phyloP scores from a whole-genome alignment of 139 green algal species.

The Marvania coccoides region DNA sequence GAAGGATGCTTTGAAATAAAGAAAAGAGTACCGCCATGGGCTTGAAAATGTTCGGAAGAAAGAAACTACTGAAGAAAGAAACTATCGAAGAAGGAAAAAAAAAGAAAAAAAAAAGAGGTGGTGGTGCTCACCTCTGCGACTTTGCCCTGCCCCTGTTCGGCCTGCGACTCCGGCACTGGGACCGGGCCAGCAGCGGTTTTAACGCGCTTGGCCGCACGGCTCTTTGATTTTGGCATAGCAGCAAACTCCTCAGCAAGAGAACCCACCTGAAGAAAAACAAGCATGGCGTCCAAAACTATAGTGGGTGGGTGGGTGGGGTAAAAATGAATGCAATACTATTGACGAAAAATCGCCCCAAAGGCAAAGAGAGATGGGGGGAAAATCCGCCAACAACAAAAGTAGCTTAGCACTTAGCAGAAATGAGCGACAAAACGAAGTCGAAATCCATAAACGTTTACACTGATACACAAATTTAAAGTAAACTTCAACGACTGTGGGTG shows the following conservation, averaged over 20 bases:
- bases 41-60: too few relatives aligned
- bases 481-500: too few relatives aligned
- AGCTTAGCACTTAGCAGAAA: too few relatives aligned
- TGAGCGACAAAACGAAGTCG: too few relatives aligned
- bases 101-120: neutral
- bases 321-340: neutral
- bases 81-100: neutral
- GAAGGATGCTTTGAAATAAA: too few relatives aligned
- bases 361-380: too few relatives aligned
- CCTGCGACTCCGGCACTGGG: neutral
- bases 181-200: neutral
- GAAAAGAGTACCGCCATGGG: too few relatives aligned
- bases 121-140: neutral
- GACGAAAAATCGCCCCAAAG: neutral
- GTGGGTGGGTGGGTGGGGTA: neutral
- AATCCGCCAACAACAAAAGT: too few relatives aligned
- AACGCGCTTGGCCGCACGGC: neutral
- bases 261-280: constrained; percentile 5
- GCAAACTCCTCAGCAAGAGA: constrained; percentile 26
- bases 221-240: constrained; percentile 12
- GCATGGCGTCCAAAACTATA: too few relatives aligned
- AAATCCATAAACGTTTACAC: too few relatives aligned
- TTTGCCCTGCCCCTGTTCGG: neutral
- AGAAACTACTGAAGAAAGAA: too few relatives aligned
- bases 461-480: too few relatives aligned